Evolutionary conservation across 768 basidiomycete species (phyloP).

Genomic region (Boletus rex-veris): DNA sequence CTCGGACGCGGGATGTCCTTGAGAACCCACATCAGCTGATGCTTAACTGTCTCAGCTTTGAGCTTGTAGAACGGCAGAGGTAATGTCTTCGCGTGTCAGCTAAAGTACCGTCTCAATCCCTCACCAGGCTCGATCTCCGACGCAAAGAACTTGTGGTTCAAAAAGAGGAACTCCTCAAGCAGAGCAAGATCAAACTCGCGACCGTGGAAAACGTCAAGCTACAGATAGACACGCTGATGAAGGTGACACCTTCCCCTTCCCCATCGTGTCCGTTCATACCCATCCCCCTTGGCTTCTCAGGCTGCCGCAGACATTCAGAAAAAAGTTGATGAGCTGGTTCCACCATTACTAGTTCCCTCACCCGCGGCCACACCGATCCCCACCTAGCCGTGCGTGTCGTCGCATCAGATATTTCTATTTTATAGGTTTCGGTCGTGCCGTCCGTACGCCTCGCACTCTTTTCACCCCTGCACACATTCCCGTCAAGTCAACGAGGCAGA

Average conservation of each 20-base stretch:
- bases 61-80: conserved; percentile 87
- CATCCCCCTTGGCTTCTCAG: conserved; percentile 35
- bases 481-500: conserved; percentile 9
- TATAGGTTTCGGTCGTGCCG: conserved; percentile 2
- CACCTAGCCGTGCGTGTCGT: conserved; percentile 7
- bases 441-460: background rate
- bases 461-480: background rate
- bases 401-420: background rate
- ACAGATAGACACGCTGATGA: conserved; percentile 74
- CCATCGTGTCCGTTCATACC: conserved; percentile 2
- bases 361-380: conserved; percentile 26
- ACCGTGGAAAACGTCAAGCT: conserved; percentile 76
- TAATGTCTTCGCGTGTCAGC: conserved; percentile 29
- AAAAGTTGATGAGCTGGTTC: conserved; percentile 67
- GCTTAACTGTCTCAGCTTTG: conserved; percentile 84
- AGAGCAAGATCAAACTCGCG: conserved; percentile 68
- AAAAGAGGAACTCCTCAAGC: conserved; percentile 78
- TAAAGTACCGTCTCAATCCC: conserved; percentile 3
- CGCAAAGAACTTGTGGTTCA: conserved; percentile 63
- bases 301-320: conserved; percentile 70
- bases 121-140: conserved; percentile 62
- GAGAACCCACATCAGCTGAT: conserved; percentile 78
- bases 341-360: conserved; percentile 34
- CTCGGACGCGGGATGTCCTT: conserved; percentile 56
- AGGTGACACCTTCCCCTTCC: conserved; percentile 41